Evolutionary conservation across 1,284 basidiomycete genomes (phyloP).

Genomic region (Termitomyces sp.): DNA sequence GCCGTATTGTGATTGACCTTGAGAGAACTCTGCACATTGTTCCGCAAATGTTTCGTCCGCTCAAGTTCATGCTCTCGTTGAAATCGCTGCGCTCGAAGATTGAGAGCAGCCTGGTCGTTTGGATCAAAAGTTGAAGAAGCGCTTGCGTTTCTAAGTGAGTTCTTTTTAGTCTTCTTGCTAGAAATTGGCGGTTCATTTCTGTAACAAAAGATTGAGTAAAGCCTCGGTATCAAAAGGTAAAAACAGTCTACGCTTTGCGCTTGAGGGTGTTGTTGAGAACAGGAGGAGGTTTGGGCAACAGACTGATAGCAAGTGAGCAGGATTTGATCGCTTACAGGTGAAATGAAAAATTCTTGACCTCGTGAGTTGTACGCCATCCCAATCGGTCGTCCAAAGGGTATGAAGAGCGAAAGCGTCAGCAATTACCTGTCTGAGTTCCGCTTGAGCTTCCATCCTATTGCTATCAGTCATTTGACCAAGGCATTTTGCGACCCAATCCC

Average conservation of each 20-base stretch:
- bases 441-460: constrained; percentile 70
- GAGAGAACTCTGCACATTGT: constrained; percentile 33
- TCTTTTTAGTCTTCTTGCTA: constrained; percentile 45
- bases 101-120: constrained; percentile 63
- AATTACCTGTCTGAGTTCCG: constrained; percentile 84
- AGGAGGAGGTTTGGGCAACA: constrained; percentile 57
- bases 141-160: constrained; percentile 62
- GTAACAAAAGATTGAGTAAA: background rate
- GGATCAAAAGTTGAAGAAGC: constrained; percentile 41
- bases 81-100: constrained; percentile 70
- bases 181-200: constrained; percentile 14
- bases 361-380: constrained; percentile 76
- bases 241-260: constrained; percentile 56
- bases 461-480: constrained; percentile 75
- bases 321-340: constrained; percentile 14
- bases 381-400: constrained; percentile 85
- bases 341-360: constrained; percentile 43
- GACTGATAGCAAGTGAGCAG: constrained; percentile 35
- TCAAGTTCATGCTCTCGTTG: constrained; percentile 79
- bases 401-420: constrained; percentile 74
- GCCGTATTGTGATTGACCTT: constrained; percentile 46
- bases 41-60: constrained; percentile 49
- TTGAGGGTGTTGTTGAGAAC: constrained; percentile 45
- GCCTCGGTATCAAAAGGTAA: background rate
- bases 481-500: constrained; percentile 83